phyloP scores from a whole-genome alignment of 2,329 filamentous ascomycete species.

The Colletotrichum sp. region DNA sequence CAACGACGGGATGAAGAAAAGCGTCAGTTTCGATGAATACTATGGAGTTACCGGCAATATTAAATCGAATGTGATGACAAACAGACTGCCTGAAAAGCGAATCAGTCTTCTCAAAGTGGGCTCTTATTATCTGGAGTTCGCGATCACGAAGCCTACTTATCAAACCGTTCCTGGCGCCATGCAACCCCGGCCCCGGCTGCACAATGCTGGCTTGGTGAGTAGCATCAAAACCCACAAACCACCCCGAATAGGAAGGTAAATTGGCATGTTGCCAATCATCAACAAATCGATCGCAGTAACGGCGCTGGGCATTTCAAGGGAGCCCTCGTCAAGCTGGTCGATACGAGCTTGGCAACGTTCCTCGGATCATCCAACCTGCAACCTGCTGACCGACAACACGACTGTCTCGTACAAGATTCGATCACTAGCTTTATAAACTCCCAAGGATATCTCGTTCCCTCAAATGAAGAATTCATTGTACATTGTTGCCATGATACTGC shows the following conservation, averaged over 20 bases:
- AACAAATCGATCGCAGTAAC: not conserved
- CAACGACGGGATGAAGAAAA: not conserved
- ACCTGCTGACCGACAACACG: not conserved
- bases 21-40: not conserved
- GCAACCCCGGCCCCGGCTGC: not conserved
- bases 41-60: not conserved
- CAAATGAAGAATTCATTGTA: accelerated
- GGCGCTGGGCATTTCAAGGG: not conserved
- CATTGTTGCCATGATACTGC: accelerated
- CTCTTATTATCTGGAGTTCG: not conserved
- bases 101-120: not conserved
- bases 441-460: not conserved
- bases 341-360: not conserved
- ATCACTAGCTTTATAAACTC: not conserved
- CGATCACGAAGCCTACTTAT: not conserved
- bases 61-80: not conserved
- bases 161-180: not conserved
- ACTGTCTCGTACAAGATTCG: not conserved
- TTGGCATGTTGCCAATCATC: not conserved
- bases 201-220: not conserved
- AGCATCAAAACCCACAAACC: not conserved
- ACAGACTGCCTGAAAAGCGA: accelerated
- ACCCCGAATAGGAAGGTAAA: not conserved
- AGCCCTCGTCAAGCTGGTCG: not conserved
- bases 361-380: not conserved